Conservation (phyloP, 805 yeast genomes). For the Teunomyces pallodes region DNA sequence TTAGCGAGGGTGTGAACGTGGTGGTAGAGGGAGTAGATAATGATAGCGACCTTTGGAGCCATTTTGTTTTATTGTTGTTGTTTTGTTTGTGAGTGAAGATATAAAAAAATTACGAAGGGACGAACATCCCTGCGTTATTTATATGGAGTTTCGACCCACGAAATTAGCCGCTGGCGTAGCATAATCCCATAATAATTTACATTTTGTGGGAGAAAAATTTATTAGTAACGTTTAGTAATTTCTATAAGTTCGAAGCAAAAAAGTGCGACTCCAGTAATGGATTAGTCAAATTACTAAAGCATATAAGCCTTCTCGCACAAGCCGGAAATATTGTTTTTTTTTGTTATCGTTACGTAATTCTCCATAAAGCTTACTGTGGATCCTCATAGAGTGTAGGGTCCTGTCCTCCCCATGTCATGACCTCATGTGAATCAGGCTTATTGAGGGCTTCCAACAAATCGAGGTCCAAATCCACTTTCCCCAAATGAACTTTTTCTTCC, state of each 20-base stretch:
- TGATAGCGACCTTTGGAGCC: conserved; percentile 32
- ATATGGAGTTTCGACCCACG: too few relatives aligned
- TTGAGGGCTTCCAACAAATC: conserved; percentile 36
- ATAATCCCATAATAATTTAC: too few relatives aligned
- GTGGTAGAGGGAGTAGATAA: conserved; percentile 70
- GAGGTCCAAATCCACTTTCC: conserved; percentile 40
- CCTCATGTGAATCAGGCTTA: conserved; percentile 34
- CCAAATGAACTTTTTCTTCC: conserved; percentile 24
- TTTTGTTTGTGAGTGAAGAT: background rate
- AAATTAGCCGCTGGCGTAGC: too few relatives aligned
- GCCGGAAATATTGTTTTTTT: too few relatives aligned
- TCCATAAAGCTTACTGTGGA: background rate
- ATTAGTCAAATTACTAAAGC: too few relatives aligned
- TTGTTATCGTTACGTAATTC: background rate
- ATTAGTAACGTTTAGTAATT: too few relatives aligned
- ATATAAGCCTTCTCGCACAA: too few relatives aligned
- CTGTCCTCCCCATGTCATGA: conserved; percentile 28
- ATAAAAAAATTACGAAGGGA: background rate
- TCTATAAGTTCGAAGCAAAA: too few relatives aligned
- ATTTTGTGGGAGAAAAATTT: too few relatives aligned
- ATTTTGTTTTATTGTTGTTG: background rate
- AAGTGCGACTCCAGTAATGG: too few relatives aligned
- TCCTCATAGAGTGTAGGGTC: conserved; percentile 31
- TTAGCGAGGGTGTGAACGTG: conserved; percentile 69
- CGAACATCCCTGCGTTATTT: background rate